A percentile compares a stretch with the other conserved stretches of the same genome.
phyloP scores from a whole-genome alignment of 768 basidiomycete species.

The Lactifluus hygrophoroides region DNA sequence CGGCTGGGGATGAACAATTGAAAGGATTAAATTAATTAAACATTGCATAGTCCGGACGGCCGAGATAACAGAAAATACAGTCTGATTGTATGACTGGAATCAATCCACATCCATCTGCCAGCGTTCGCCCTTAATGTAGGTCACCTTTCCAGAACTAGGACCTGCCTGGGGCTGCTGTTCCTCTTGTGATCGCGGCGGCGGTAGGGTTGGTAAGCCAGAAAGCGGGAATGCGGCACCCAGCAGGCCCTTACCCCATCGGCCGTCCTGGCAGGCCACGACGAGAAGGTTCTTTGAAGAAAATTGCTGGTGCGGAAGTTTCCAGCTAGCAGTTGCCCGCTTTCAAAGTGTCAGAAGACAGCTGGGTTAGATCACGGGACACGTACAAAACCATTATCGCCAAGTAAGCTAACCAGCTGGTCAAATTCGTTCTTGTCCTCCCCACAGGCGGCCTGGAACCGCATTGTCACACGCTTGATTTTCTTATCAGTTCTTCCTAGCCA shows the following conservation, averaged over 20 bases:
- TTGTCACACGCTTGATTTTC: neutral
- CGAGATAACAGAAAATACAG: no score
- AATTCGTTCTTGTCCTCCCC: neutral
- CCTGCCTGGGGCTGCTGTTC: neutral
- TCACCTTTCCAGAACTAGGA: neutral
- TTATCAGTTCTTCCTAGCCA: neutral
- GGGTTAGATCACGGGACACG: neutral
- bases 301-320: neutral
- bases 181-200: neutral
- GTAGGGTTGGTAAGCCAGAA: neutral
- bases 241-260: neutral
- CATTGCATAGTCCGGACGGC: no score
- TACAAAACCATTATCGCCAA: neutral
- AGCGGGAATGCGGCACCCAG: neutral
- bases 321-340: neutral
- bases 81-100: no score
- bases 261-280: neutral
- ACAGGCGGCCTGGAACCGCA: neutral
- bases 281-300: neutral
- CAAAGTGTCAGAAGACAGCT: neutral
- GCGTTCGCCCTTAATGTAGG: no score
- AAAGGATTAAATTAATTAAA: no score
- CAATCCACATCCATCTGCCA: no score
- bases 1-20: no score
- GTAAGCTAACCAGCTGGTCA: neutral